Percentiles rank a stretch among this genome's conserved stretches.
Evolutionary conservation across 31 red algal species (phyloP).

Genomic region (Asparagopsis taxiformis): DNA sequence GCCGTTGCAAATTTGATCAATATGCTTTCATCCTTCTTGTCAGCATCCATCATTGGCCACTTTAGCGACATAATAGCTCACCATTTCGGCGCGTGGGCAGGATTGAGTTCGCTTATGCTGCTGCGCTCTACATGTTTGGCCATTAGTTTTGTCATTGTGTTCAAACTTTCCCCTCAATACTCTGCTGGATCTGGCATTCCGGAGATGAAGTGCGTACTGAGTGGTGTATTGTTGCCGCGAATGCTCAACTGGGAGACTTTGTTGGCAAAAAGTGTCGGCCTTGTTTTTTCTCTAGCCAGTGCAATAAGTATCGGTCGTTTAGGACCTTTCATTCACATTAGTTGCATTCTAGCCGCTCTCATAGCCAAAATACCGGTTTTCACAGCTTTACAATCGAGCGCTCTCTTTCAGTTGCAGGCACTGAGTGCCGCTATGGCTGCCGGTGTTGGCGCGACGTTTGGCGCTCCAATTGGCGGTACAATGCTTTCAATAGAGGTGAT

Average conservation of each 20-base stretch:
- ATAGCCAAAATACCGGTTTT: conserved; percentile 54
- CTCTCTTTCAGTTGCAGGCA: conserved; percentile 74
- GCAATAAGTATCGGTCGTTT: conserved; percentile 76
- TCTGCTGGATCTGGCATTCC: conserved; percentile 88
- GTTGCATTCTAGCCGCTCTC: conserved; percentile 49
- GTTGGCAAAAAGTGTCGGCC: conserved; percentile 68
- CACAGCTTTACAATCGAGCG: conserved; percentile 31
- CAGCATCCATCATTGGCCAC: conserved; percentile 9
- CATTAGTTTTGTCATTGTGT: conserved; percentile 30
- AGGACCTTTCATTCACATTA: conserved; percentile 90
- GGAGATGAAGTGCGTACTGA: conserved; percentile 90
- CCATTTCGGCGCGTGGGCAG: conserved; percentile 4
- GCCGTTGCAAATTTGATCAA: conserved; percentile 46
- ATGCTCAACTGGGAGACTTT: conserved; percentile 73
- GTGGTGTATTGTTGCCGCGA: conserved; percentile 64
- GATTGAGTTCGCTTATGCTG: conserved; percentile 5
- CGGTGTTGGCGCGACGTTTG: conserved; percentile 88
- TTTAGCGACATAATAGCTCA: conserved; percentile 13
- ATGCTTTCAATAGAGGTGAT: conserved; percentile 87
- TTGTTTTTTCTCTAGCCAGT: conserved; percentile 71
- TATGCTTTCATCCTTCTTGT: conserved; percentile 14
- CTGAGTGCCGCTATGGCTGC: conserved; percentile 79
- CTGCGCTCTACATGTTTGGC: conserved; percentile 45
- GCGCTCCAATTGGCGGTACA: conserved; percentile 84
- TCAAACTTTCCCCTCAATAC: conserved; percentile 61